phyloP scores from a whole-genome alignment of 2,329 filamentous ascomycete genomes.

The Geosmithia putterillii region DNA sequence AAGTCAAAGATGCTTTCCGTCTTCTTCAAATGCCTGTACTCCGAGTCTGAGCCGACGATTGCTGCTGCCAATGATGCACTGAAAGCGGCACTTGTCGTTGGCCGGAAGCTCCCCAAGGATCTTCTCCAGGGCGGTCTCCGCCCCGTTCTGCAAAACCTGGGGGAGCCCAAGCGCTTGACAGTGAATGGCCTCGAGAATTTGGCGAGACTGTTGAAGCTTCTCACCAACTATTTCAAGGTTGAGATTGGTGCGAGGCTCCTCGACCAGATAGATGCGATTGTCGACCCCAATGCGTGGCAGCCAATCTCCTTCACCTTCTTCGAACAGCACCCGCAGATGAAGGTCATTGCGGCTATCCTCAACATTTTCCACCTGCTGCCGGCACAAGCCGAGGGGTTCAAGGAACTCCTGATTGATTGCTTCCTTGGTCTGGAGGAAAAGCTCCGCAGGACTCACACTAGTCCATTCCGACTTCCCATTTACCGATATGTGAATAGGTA shows the following conservation, averaged over 20 bases:
- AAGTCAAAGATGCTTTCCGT: conserved; percentile 72
- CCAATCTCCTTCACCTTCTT: conserved; percentile 90
- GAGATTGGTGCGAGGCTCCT: conserved; percentile 90
- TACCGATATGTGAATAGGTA: conserved; percentile 93
- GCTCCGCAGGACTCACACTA: conserved; percentile 75
- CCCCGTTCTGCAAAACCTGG: conserved; percentile 91
- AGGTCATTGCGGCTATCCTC: conserved; percentile 86
- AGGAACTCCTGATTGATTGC: conserved; percentile 78
- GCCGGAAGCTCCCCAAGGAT: conserved; percentile 88
- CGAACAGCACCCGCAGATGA: conserved; percentile 87
- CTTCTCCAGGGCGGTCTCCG: conserved; percentile 86
- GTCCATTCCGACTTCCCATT: conserved; percentile 80
- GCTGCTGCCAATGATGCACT: conserved; percentile 87
- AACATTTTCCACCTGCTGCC: conserved; percentile 97
- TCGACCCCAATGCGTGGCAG: conserved; percentile 67
- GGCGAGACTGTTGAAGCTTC: conserved; percentile 73
- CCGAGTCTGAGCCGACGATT: conserved; percentile 82
- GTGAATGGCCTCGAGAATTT: conserved; percentile 86
- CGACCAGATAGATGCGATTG: conserved; percentile 85
- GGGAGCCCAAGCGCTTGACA: conserved; percentile 82
- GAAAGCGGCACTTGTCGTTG: conserved; percentile 76
- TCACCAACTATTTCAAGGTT: conserved; percentile 98
- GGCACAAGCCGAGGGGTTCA: conserved; percentile 78
- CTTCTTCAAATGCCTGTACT: conserved; percentile 97
- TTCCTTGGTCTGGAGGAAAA: conserved; percentile 82